Base-by-base conservation (phyloP, 139 green algal species). In the Chlamydomonas eustigma region DNA sequence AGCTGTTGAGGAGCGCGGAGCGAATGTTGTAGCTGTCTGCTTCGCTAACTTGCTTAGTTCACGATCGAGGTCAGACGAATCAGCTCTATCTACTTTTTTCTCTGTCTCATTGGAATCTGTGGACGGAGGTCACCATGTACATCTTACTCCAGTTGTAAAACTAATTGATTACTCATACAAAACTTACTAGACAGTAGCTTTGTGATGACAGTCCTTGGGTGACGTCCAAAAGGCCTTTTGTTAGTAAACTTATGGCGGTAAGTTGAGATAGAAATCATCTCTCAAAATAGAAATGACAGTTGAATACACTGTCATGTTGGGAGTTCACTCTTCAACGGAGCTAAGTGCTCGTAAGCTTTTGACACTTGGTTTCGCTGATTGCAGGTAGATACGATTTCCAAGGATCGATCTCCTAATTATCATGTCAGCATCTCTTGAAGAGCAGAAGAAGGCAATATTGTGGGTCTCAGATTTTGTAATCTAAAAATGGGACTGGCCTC, bases 1-100 rank as follows among this genome's bases (percentile, higher is more conserved):
- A 32, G 87, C 83, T 1, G 83, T 86, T 1, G 89, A 94, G 1
- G 90, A 76, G 28, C 93, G 83, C 4, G 93, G 93, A 50, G 93
- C 93, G 83, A 97, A 97, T 0, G 92, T 96, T n/a, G 75, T 85
- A 25, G 93, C 93, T 18, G 88, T 89, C 69, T 88, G 86, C 12
- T 78, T 78, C 0, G 87, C 87, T 72, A 94, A 85, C 51, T 88
- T 88, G 50, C 50, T 83, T 3, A 91, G 31, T 64, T 89, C 82
- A 78, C 87, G 84, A 33, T 86, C 80, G 2, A 88, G 64, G 34
- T 78, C 72, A 39, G 44, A 38, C 74, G 52, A 22, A 51, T n/a
- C 52, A 31, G 36, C 51, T 5, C 12, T 69, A 52, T 31, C 32
- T 50, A 12, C 5, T 58, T 32, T 33, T 4, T 25, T 31, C 52